A percentile compares a stretch with the other conserved stretches of the same genome.
Conservation (phyloP, 1,139 yeast genomes). For the Kodamaea sp. region DNA sequence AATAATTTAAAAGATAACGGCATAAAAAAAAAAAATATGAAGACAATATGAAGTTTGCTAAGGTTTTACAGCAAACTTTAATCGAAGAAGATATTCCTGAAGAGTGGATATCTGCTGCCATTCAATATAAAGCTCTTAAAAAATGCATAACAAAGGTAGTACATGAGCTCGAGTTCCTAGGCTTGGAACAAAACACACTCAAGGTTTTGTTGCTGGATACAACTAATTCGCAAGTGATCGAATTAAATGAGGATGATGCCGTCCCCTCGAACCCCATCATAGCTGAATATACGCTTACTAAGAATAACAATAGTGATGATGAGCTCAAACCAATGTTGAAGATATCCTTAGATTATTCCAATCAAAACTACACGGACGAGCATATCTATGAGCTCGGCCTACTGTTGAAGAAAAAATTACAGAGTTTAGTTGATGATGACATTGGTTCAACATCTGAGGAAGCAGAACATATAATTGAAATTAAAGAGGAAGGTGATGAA, state of each 20-base stretch:
- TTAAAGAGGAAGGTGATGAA: conserved; percentile 18
- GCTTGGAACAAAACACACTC: conserved; percentile 49
- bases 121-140: conserved; percentile 67
- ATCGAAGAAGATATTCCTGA: conserved; percentile 60
- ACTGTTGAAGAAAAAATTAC: conserved; percentile 31
- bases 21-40: too few relatives aligned
- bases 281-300: conserved; percentile 41
- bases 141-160: conserved; percentile 64
- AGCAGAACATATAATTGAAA: conserved; percentile 17
- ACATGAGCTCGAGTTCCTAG: conserved; percentile 51
- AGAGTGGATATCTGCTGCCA: conserved; percentile 68
- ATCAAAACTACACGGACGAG: conserved; percentile 32
- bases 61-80: conserved; percentile 60
- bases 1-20: too few relatives aligned
- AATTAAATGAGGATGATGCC: conserved; percentile 32
- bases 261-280: conserved; percentile 38
- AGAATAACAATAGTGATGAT: conserved; percentile 17
- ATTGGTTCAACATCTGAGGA: conserved; percentile 8
- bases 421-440: conserved; percentile 20
- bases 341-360: conserved; percentile 34
- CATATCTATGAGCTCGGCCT: conserved; percentile 34
- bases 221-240: conserved; percentile 25
- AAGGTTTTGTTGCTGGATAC: conserved; percentile 38
- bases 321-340: conserved; percentile 37
- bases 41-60: conserved; percentile 64